These are phyloP conservation scores for Kwoniella sp. DNA, from an alignment of 768 basidiomycete genomes.

Conservation along the genomic window DNA sequence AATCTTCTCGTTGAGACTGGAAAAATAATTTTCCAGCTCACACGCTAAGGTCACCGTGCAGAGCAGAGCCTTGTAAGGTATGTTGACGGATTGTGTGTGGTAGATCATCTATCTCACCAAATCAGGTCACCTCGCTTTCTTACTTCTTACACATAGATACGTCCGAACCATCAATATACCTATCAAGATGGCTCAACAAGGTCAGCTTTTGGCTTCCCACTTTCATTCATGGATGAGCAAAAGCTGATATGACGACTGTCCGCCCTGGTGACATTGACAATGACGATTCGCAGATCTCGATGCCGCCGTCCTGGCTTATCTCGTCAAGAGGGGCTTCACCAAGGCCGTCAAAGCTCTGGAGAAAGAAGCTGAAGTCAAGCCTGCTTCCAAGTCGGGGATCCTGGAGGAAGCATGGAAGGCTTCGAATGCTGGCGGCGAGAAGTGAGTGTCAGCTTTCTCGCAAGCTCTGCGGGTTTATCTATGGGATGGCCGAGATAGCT, in stretches of 20 bases:
- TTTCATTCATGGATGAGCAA: background rate
- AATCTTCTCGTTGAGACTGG: background rate
- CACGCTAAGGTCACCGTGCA: background rate
- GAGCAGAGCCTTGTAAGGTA: background rate
- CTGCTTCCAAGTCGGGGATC: constrained; percentile 10
- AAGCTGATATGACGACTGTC: too few relatives aligned
- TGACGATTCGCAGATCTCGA: constrained; percentile 41
- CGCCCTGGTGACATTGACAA: constrained; percentile 21
- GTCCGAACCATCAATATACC: background rate
- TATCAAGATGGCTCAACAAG: constrained; percentile 6
- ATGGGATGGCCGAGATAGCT: background rate
- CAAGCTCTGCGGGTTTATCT: too few relatives aligned
- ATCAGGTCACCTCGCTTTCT: background rate
- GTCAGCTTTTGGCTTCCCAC: constrained; percentile 5
- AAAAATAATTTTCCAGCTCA: background rate
- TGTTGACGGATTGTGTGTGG: background rate
- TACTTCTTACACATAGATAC: too few relatives aligned
- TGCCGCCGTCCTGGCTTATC: constrained; percentile 50
- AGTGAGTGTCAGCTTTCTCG: constrained; percentile 8
- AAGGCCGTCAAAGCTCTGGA: constrained; percentile 49
- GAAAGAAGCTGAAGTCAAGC: constrained; percentile 41
- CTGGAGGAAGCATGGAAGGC: constrained; percentile 35
- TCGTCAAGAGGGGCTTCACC: constrained; percentile 47
- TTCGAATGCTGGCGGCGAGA: background rate
- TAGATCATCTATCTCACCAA: background rate